Evolutionary conservation across 2,329 filamentous ascomycete species (phyloP).

Genomic region (Cladosporium sp.): DNA sequence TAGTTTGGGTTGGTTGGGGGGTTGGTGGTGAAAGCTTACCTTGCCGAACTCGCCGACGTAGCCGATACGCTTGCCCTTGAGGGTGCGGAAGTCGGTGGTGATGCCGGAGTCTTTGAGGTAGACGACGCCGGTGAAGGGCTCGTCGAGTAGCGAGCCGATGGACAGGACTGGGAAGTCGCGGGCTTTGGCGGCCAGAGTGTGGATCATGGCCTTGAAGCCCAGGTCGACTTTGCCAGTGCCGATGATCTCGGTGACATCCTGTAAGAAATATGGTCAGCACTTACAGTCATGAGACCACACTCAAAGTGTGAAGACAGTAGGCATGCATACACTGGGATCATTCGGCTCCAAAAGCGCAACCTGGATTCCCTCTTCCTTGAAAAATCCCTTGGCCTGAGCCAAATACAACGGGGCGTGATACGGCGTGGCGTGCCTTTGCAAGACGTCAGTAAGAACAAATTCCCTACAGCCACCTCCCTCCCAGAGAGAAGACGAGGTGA

Average conservation of each 20-base stretch:
- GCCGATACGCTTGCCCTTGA: slow-evolving; percentile 72
- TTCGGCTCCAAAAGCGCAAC: slow-evolving; percentile 74
- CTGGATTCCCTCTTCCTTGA: slow-evolving; percentile 70
- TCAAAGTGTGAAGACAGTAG: neutral
- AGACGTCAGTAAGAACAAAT: slow-evolving; percentile 7
- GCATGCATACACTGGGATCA: slow-evolving; percentile 60
- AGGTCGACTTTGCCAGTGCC: slow-evolving; percentile 71
- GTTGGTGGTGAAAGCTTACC: slow-evolving; percentile 26
- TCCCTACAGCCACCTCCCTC: neutral
- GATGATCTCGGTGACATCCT: slow-evolving; percentile 78
- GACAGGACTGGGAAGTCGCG: slow-evolving; percentile 68
- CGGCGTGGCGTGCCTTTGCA: slow-evolving; percentile 67
- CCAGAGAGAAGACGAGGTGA: neutral
- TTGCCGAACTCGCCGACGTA: slow-evolving; percentile 78
- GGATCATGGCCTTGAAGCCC: slow-evolving; percentile 81
- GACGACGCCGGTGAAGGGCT: slow-evolving; percentile 74
- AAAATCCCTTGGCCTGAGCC: slow-evolving; percentile 70
- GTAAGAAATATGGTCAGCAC: neutral
- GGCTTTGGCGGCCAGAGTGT: slow-evolving; percentile 72
- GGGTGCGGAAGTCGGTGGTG: slow-evolving; percentile 67
- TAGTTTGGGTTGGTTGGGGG: neutral
- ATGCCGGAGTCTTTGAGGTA: slow-evolving; percentile 72
- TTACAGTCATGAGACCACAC: neutral
- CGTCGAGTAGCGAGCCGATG: slow-evolving; percentile 70
- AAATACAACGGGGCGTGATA: slow-evolving; percentile 76